phyloP scores from a whole-genome alignment of 192 early-diverging fungal genomes.

The Borealophlyctis nickersoniae region DNA sequence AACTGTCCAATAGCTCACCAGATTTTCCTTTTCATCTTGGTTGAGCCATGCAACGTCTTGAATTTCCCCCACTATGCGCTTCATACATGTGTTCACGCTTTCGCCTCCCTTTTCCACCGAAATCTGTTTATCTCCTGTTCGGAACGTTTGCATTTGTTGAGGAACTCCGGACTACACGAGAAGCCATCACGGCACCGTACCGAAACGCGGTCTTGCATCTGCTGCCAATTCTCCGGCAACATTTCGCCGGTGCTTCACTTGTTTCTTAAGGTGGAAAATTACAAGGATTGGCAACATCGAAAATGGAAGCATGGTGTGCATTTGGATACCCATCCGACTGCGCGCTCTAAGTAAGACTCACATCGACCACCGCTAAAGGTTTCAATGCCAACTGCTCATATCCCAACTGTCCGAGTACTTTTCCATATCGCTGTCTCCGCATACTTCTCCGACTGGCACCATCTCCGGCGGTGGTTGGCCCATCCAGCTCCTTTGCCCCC shows the following conservation, averaged over 20 bases:
- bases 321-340: background rate
- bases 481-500: conserved; percentile 12
- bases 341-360: conserved; percentile 20
- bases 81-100: conserved; percentile 23
- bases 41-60: conserved; percentile 31
- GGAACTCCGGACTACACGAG: no score
- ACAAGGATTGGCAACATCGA: background rate
- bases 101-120: background rate
- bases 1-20: conserved; percentile 40
- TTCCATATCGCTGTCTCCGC: conserved; percentile 22
- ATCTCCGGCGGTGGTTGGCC: background rate
- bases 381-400: conserved; percentile 34
- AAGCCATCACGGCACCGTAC: no score
- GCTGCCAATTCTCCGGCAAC: no score
- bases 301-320: background rate
- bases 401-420: conserved; percentile 30
- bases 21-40: conserved; percentile 25
- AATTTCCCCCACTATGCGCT: conserved; percentile 36
- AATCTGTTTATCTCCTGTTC: background rate
- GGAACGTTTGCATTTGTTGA: background rate
- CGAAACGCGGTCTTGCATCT: no score
- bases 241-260: background rate
- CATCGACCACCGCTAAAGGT: conserved; percentile 33
- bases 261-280: background rate
- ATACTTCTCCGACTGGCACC: background rate